These are phyloP conservation scores for Citrullus amarus DNA, from an alignment of 306 rosid species.

Conservation along the genomic window DNA sequence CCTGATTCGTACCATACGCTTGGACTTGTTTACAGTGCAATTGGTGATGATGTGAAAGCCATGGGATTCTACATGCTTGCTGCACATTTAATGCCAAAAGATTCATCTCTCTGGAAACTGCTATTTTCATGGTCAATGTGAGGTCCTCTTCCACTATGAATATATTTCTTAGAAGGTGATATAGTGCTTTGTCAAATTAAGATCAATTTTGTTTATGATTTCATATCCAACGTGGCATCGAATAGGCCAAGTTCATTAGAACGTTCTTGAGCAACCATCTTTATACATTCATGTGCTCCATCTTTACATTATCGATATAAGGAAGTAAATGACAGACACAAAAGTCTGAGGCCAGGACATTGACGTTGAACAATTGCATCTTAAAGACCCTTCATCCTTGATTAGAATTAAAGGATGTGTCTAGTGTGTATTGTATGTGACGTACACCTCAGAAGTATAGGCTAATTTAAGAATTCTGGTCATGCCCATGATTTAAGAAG, in stretches of 20 bases:
- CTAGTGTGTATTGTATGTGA: background rate
- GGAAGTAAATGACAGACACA: background rate
- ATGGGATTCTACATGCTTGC: conserved; percentile 68
- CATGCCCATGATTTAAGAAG: background rate
- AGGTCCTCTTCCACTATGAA: conserved; percentile 16
- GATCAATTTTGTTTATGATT: background rate
- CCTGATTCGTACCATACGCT: conserved; percentile 76
- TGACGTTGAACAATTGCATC: background rate
- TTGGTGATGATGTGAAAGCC: conserved; percentile 46
- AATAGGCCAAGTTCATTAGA: background rate
- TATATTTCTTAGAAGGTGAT: conserved; percentile 14
- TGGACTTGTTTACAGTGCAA: conserved; percentile 49
- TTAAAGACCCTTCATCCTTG: background rate
- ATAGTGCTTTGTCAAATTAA: background rate
- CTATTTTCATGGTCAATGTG: conserved; percentile 58
- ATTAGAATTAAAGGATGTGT: background rate
- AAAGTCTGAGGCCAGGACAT: background rate
- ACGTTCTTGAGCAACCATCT: background rate
- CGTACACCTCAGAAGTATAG: background rate
- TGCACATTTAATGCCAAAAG: conserved; percentile 61
- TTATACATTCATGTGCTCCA: background rate
- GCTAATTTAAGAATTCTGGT: background rate
- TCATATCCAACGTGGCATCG: background rate
- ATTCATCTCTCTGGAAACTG: conserved; percentile 62
- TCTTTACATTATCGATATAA: background rate